These are phyloP conservation scores for Zygosaccharomyces gambellarensis DNA, from an alignment of 805 yeast genomes.

Conservation along the genomic window DNA sequence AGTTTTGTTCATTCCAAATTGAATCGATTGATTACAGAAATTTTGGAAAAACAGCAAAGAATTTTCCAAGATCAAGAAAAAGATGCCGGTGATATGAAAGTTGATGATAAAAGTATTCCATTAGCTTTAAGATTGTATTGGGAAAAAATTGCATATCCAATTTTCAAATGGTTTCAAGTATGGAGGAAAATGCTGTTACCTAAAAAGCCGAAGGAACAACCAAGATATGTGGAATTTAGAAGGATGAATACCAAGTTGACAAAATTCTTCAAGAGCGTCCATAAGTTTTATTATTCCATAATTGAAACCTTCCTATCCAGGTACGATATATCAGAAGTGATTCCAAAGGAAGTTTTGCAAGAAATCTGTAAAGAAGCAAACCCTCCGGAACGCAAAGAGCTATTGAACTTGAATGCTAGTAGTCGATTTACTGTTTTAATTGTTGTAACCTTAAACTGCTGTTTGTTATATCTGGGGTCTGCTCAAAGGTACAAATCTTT, in stretches of 20 bases:
- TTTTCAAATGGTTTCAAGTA: constrained; percentile 51
- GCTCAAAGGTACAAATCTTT: constrained; percentile 52
- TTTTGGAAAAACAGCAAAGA: constrained; percentile 7
- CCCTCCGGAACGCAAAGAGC: neutral
- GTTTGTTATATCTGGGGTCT: constrained; percentile 49
- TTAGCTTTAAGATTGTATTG: constrained; percentile 48
- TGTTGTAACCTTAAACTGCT: constrained; percentile 20
- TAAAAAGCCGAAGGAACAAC: constrained; percentile 17
- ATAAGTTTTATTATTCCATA: constrained; percentile 44
- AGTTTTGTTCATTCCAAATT: constrained; percentile 30
- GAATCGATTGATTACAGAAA: constrained; percentile 15
- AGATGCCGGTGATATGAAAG: neutral
- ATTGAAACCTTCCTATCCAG: constrained; percentile 21
- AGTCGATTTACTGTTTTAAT: constrained; percentile 13
- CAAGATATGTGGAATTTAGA: constrained; percentile 48
- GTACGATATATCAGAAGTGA: constrained; percentile 12
- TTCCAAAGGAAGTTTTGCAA: constrained; percentile 11
- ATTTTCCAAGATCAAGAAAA: constrained; percentile 6
- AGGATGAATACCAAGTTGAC: constrained; percentile 49
- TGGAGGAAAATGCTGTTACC: constrained; percentile 25
- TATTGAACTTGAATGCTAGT: constrained; percentile 6
- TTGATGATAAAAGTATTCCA: constrained; percentile 16
- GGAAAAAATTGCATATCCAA: constrained; percentile 61
- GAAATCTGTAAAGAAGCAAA: constrained; percentile 5
- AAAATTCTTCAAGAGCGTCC: constrained; percentile 45